Conservation (phyloP, 257 asterid species). For the Echites panduratus region DNA sequence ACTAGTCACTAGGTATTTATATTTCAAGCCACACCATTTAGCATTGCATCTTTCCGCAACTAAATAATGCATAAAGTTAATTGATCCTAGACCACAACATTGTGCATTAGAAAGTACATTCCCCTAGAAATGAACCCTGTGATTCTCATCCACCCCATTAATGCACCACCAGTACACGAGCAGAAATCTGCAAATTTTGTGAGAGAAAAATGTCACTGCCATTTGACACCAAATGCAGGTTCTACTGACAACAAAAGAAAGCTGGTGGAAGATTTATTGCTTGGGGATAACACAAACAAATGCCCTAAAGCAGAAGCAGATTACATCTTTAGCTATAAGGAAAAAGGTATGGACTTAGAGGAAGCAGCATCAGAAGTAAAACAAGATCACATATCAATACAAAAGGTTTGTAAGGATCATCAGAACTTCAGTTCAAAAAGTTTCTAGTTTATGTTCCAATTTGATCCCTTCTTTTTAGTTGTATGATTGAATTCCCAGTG, state of each 20-base stretch:
- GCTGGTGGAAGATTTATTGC: neutral
- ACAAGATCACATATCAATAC: neutral
- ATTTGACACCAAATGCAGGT: slow-evolving; percentile 1
- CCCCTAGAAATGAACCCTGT: neutral
- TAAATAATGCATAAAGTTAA: neutral
- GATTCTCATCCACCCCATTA: neutral
- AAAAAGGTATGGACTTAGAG: neutral
- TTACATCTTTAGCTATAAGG: neutral
- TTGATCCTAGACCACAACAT: neutral
- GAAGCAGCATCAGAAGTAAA: neutral
- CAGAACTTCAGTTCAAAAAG: neutral
- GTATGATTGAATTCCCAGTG: neutral
- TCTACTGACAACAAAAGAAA: neutral
- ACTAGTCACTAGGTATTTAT: too few species aligned
- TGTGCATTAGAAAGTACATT: neutral
- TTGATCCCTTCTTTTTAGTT: neutral
- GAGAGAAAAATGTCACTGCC: neutral
- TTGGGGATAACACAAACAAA: neutral
- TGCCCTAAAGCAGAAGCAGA: neutral
- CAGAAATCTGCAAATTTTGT: neutral
- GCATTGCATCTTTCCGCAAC: neutral
- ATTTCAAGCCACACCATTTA: neutral
- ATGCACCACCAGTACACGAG: neutral
- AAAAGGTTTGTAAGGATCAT: neutral
- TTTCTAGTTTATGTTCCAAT: neutral